phyloP scores from a whole-genome alignment of 1,284 basidiomycete species.

The Coriolopsis trogii region DNA sequence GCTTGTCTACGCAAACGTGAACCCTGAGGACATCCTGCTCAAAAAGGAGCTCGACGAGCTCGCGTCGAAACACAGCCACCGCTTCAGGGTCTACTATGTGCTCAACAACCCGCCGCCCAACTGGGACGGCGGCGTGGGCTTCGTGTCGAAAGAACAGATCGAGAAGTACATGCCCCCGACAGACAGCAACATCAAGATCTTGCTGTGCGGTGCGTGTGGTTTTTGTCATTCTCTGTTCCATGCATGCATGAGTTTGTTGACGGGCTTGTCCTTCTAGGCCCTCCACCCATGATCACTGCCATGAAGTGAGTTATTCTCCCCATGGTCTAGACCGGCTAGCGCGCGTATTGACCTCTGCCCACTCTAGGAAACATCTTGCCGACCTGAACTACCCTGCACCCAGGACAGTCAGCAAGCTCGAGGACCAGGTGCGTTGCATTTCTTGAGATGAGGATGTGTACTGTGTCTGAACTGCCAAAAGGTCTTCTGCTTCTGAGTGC shows the following conservation, averaged over 20 bases:
- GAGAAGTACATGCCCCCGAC: conserved; percentile 71
- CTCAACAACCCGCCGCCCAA: conserved; percentile 89
- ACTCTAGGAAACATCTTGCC: conserved; percentile 79
- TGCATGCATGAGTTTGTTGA: conserved; percentile 3
- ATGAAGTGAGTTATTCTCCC: conserved; percentile 96
- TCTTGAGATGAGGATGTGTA: neutral
- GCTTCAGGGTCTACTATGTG: conserved; percentile 88
- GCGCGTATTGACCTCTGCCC: conserved; percentile 36
- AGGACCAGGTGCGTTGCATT: conserved; percentile 71
- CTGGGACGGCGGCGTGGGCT: conserved; percentile 91
- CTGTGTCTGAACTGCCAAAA: conserved; percentile 11
- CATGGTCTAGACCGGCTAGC: conserved; percentile 98
- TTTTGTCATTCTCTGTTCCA: neutral
- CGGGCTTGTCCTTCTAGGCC: conserved; percentile 51
- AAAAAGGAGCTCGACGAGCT: conserved; percentile 87
- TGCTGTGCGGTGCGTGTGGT: conserved; percentile 80
- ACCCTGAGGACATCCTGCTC: conserved; percentile 86
- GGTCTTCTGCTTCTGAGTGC: conserved; percentile 51
- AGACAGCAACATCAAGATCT: conserved; percentile 72
- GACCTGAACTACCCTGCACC: conserved; percentile 89
- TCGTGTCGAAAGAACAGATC: conserved; percentile 95
- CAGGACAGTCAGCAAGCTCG: conserved; percentile 90
- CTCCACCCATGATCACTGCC: conserved; percentile 94
- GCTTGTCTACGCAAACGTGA: conserved; percentile 97
- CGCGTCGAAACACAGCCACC: conserved; percentile 62